phyloP scores from a whole-genome alignment of 805 yeast species.

The Metschnikowia lunata region DNA sequence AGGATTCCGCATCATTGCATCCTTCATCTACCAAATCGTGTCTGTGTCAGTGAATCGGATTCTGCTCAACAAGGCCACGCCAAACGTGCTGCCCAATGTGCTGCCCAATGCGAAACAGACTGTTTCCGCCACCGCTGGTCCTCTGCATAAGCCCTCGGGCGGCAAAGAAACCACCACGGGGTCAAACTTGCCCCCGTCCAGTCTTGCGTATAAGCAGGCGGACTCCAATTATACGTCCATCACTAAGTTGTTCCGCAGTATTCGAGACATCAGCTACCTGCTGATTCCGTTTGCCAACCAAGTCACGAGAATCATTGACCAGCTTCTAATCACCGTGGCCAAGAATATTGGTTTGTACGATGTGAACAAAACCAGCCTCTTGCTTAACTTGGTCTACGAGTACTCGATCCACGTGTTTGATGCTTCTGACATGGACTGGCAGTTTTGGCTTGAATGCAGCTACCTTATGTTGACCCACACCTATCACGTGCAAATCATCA shows the following conservation, averaged over 20 bases:
- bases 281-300: slow-evolving; percentile 17
- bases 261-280: slow-evolving; percentile 33
- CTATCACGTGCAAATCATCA: slow-evolving; percentile 56
- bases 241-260: slow-evolving; percentile 34
- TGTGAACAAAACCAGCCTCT: slow-evolving; percentile 32
- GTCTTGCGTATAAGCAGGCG: slow-evolving; percentile 20
- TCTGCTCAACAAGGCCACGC: slow-evolving; percentile 7
- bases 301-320: slow-evolving; percentile 27
- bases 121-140: background rate
- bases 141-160: background rate
- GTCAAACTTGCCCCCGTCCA: slow-evolving; percentile 2
- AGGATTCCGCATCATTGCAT: slow-evolving; percentile 42
- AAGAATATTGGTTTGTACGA: slow-evolving; percentile 34
- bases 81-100: slow-evolving; percentile 1
- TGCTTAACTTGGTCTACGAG: slow-evolving; percentile 40
- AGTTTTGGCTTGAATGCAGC: slow-evolving; percentile 65
- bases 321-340: slow-evolving; percentile 33
- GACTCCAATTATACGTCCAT: slow-evolving; percentile 38
- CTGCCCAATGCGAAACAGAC: background rate
- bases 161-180: slow-evolving; percentile 4
- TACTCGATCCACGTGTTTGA: slow-evolving; percentile 31
- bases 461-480: slow-evolving; percentile 54
- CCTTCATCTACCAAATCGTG: slow-evolving; percentile 45
- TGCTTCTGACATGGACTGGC: slow-evolving; percentile 54
- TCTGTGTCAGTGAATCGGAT: slow-evolving; percentile 25